Percentiles rank a stretch among this genome's conserved stretches.
Evolutionary conservation across 805 yeast genomes (phyloP).

Genomic region (Scheffersomyces coipomensis): DNA sequence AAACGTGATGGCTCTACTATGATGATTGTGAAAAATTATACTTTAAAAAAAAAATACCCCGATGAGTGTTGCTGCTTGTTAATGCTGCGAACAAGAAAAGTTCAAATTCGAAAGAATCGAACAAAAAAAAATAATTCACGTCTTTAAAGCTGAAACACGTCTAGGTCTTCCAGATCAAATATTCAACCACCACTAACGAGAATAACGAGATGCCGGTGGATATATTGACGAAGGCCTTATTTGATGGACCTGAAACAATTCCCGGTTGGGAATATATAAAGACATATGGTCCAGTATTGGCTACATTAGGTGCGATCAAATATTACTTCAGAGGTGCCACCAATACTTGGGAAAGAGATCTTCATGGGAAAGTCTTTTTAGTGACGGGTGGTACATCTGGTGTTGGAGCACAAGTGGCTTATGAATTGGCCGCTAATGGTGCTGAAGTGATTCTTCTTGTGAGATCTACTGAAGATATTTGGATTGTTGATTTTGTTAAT

Average conservation of each 20-base stretch:
- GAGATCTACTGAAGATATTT: constrained; percentile 58
- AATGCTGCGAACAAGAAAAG: neutral
- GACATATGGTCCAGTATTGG: constrained; percentile 53
- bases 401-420: constrained; percentile 72
- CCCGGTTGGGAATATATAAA: constrained; percentile 72
- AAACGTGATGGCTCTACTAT: too few relatives aligned
- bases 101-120: neutral
- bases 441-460: constrained; percentile 82
- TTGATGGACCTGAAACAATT: constrained; percentile 71
- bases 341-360: constrained; percentile 89
- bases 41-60: neutral
- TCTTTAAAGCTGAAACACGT: too few relatives aligned
- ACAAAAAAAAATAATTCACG: neutral
- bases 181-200: neutral
- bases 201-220: constrained; percentile 72
- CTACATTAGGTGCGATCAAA: constrained; percentile 51
- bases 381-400: constrained; percentile 96
- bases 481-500: constrained; percentile 78
- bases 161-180: too few relatives aligned
- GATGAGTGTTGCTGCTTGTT: neutral
- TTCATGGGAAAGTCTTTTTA: constrained; percentile 84
- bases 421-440: constrained; percentile 74
- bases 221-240: constrained; percentile 63
- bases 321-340: constrained; percentile 74
- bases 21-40: too few relatives aligned